These are phyloP conservation scores for Penicillium sp. DNA, from an alignment of 2,329 filamentous ascomycete species.

Conservation along the genomic window DNA sequence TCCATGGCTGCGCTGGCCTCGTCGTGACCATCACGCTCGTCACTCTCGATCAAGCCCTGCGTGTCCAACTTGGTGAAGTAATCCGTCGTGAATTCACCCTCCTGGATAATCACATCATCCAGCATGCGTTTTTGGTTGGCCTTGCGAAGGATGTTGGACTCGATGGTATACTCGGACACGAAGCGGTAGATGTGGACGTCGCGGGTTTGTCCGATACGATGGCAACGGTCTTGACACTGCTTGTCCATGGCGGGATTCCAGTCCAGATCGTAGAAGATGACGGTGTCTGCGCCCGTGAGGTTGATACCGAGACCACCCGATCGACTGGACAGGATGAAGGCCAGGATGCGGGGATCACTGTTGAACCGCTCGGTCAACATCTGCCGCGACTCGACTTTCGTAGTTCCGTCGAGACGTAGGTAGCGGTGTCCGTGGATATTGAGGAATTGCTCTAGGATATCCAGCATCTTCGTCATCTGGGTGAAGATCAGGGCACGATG, in stretches of 20 bases:
- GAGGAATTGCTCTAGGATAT: constrained; percentile 94
- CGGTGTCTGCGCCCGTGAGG: constrained; percentile 89
- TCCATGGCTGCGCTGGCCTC: constrained; percentile 81
- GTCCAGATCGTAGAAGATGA: constrained; percentile 98
- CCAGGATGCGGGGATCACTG: constrained; percentile 82
- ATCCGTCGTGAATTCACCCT: constrained; percentile 95
- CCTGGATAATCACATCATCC: constrained; percentile 96
- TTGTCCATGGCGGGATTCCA: constrained; percentile 99
- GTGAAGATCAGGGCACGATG: constrained; percentile 97
- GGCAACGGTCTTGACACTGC: constrained; percentile 94
- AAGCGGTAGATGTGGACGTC: constrained; percentile 98
- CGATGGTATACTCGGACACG: constrained; percentile 88
- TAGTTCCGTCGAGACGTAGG: constrained; percentile 89
- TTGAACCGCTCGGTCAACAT: constrained; percentile 97
- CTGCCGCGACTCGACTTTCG: constrained; percentile 91
- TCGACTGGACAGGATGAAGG: constrained; percentile 90
- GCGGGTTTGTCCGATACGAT: constrained; percentile 94
- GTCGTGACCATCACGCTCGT: constrained; percentile 59
- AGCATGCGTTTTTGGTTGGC: constrained; percentile 97
- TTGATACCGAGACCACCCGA: constrained; percentile 96
- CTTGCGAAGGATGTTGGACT: constrained; percentile 95
- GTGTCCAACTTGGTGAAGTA: constrained; percentile 77
- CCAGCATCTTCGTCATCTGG: constrained; percentile 97
- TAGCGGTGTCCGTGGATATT: constrained; percentile 98
- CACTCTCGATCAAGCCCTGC: constrained; percentile 61